Evolutionary conservation across 495 filamentous ascomycete species (phyloP), one percentile per base, ranked within the genome.

Genomic region (Bryoglossum gracile): DNA sequence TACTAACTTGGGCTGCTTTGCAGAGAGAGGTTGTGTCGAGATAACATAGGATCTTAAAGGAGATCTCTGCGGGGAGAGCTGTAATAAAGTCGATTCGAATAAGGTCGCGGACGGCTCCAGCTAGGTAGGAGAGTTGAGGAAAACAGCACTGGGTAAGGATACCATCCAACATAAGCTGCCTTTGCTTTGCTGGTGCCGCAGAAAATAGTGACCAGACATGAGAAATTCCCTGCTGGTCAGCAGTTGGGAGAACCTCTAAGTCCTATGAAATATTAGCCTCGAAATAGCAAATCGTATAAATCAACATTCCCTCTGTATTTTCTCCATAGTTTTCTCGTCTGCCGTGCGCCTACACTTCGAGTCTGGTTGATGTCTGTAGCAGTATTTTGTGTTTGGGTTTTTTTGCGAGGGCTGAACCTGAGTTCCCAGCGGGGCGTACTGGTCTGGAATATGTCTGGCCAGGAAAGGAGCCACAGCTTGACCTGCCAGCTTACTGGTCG

Each of bases 151-250:
- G 88, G 2, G 89, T 79, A 44, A 99, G 79, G 58, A 99, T 89
- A 34, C 92, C 92, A 60, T 90, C 87, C 10, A 99, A 73, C 83
- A 99, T 95, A 46, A 99, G 74, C 56, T 90, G 87, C 50, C 94
- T 83, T 45, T 96, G 91, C 55, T 94, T 95, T 2, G 87, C 74
- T 2, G 92, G 94, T 3, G 94, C 89, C 18, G 92, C 94, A 6
- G 92, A 96, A 70, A 97, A 99, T 18, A 97, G 68, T 0, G 91
- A 95, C 92, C 92, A 99, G 38, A 96, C 83, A 63, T 95, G 90
- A 8, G 88, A 83, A 51, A 99, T 95, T 50, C 83, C 89, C 67
- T 96, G 89, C 63, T 94, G 89, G 56, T 94, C 91, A 38, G 76
- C 77, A 40, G 84, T 76, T 8, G 89, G 81, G 8, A 96, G 77